Percentiles rank a stretch among this genome's conserved stretches.
phyloP scores from a whole-genome alignment of 2,329 filamentous ascomycete genomes.

The Fusarium sp. region DNA sequence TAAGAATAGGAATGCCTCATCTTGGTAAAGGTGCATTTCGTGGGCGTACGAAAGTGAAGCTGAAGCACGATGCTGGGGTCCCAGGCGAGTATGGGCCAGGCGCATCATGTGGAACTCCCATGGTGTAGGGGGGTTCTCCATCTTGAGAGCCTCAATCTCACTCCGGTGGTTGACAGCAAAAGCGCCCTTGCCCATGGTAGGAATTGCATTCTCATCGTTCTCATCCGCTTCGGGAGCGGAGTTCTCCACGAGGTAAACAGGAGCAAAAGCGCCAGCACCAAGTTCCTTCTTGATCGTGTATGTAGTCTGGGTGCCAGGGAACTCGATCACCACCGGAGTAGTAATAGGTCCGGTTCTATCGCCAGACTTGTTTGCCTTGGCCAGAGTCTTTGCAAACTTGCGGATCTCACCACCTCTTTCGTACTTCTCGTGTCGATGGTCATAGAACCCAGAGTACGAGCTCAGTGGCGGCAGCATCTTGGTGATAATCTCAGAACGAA shows the following conservation, averaged over 20 bases:
- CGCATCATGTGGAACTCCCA: slow-evolving; percentile 99
- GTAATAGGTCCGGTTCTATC: slow-evolving; percentile 74
- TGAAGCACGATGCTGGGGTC: slow-evolving; percentile 77
- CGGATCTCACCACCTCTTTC: slow-evolving; percentile 83
- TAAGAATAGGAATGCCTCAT: slow-evolving; percentile 91
- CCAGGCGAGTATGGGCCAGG: slow-evolving; percentile 82
- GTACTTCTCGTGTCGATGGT: slow-evolving; percentile 75
- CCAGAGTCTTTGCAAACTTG: slow-evolving; percentile 80
- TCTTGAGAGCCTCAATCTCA: slow-evolving; percentile 88
- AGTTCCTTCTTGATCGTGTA: slow-evolving; percentile 90
- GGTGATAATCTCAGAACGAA: slow-evolving; percentile 82
- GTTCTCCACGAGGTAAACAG: slow-evolving; percentile 92
- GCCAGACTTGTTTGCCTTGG: slow-evolving; percentile 69
- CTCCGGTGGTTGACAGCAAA: slow-evolving; percentile 71
- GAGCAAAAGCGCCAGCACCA: slow-evolving; percentile 93
- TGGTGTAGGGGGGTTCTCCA: slow-evolving; percentile 88
- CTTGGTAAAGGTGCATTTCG: slow-evolving; percentile 91
- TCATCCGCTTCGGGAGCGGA: slow-evolving; percentile 66
- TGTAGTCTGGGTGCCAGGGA: slow-evolving; percentile 74
- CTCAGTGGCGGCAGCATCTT: slow-evolving; percentile 80
- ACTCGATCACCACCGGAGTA: slow-evolving; percentile 75
- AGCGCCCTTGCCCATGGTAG: slow-evolving; percentile 73
- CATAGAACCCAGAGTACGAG: slow-evolving; percentile 84
- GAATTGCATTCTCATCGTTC: slow-evolving; percentile 60
- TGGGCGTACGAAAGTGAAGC: slow-evolving; percentile 87